phyloP scores from a whole-genome alignment of 345 rosid species.

The Citrus australasica region DNA sequence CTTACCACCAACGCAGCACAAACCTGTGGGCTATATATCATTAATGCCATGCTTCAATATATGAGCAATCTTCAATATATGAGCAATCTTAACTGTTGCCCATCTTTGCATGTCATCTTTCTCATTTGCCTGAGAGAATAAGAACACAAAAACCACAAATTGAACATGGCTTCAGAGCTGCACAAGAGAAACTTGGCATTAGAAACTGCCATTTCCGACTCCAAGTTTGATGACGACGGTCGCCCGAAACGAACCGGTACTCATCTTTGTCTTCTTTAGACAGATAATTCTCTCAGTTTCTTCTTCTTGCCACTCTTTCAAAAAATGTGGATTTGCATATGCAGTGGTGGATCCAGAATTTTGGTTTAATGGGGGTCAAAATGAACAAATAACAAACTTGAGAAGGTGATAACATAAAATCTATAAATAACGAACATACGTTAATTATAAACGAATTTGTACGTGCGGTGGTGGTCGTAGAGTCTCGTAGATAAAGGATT shows the following conservation, averaged over 20 bases:
- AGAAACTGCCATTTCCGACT: conserved; percentile 23
- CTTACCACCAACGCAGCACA: not conserved
- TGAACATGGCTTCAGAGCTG: conserved; percentile 29
- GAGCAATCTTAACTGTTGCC: not conserved
- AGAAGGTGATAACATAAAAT: not conserved
- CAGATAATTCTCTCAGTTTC: not conserved
- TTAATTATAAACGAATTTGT: too few species aligned
- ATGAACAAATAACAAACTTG: not conserved
- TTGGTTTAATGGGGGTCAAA: not conserved
- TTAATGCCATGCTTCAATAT: not conserved
- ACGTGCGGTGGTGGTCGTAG: not conserved
- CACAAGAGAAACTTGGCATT: conserved; percentile 24
- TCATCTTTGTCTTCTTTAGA: not conserved
- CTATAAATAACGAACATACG: not conserved
- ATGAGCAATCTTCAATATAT: not conserved
- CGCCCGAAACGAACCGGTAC: conserved; percentile 63
- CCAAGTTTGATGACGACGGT: conserved; percentile 74
- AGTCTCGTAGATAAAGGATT: too few species aligned
- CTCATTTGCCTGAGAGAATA: not conserved
- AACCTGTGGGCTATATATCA: not conserved
- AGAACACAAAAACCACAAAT: not conserved
- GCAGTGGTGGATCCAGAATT: not conserved
- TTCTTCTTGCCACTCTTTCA: not conserved
- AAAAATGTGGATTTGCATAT: not conserved
- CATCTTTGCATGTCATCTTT: not conserved